These are phyloP conservation scores for Fraxinus platypoda DNA, from an alignment of 305 asterid genomes.

Conservation along the genomic window DNA sequence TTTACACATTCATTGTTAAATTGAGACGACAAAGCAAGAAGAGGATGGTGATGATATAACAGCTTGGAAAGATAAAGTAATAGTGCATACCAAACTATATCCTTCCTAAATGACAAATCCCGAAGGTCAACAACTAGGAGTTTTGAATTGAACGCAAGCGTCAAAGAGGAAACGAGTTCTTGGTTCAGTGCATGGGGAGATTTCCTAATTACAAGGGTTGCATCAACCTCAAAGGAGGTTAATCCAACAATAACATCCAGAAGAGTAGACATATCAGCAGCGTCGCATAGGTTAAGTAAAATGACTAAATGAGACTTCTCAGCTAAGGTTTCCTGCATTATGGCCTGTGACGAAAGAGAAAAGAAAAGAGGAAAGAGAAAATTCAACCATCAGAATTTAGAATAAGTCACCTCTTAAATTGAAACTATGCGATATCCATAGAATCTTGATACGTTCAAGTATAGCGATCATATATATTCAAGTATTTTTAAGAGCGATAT, in stretches of 20 bases:
- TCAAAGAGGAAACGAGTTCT: constrained; percentile 26
- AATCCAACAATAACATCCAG: constrained; percentile 12
- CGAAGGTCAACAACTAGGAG: constrained; percentile 32
- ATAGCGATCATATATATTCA: not conserved
- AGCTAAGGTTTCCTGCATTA: constrained; percentile 14
- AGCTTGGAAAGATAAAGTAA: not conserved
- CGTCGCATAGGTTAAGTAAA: constrained; percentile 21
- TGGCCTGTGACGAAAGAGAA: constrained; percentile 21
- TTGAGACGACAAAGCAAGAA: not conserved
- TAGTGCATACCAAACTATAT: constrained; percentile 32
- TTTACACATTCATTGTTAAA: not conserved
- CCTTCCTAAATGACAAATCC: constrained; percentile 26
- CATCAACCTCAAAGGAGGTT: constrained; percentile 15
- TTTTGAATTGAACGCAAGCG: constrained; percentile 25
- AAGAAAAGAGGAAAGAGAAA: not conserved
- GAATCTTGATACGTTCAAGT: not conserved
- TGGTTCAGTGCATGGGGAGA: constrained; percentile 18
- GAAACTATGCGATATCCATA: not conserved
- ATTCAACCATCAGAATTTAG: not conserved
- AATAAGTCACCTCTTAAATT: not conserved
- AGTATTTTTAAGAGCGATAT: not conserved
- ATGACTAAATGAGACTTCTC: constrained; percentile 25
- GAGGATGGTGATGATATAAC: not conserved
- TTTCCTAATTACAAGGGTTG: constrained; percentile 20
- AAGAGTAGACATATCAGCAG: constrained; percentile 31